Base-by-base conservation (phyloP, 2,329 filamentous ascomycete genomes). In the Leptographium galeiforme region DNA sequence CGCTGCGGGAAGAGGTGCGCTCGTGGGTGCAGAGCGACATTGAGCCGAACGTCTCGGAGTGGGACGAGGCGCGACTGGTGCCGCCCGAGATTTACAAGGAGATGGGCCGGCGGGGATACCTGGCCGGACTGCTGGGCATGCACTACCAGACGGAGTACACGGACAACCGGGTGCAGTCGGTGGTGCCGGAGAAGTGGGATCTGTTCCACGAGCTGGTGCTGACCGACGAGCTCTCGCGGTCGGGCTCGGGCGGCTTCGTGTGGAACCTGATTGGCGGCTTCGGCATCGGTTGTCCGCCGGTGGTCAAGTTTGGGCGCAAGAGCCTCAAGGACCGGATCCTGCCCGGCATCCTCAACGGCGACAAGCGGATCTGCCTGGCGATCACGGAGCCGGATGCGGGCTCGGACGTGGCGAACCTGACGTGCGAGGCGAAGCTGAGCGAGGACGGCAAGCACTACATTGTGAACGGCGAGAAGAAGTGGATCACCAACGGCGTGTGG, bases 401-500 rank as follows among this genome's bases (percentile, higher is more conserved):
- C 46, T 89, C 83, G 60, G 93, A 98, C 66, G 93, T 98, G 11
- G 93, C 93, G 56, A 97, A 95, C 71, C 68, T 98, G 60, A 93
- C 84, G 14, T 97, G 91, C 69, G 90, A 97, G 75, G 93, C 93
- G 32, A 95, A 95, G 76, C 78, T 97, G 55, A 87, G 80, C 58
- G 87, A 93, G 62, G 93, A 98, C 63, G 93, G 93, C 64, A 97
- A 97, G 76, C 89, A 97, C 73, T 98, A 94, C 72, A 97, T 97
- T 61, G 93, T 98, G 71, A 98, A 97, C 65, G 93, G 93, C 53
- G 91, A 96, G 81, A 97, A 98, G 85, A 98, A 98, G 74, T 97
- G 93, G 91, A 97, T 97, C 70, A 97, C 91, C 63, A 98, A 98
- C 71, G 93, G 93, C 64, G 81, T 96, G 64, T 96, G 89, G 89